A percentile compares a stretch with the other conserved stretches of the same genome.
Evolutionary conservation across 108 stramenopile species (phyloP).

Genomic region (Pseudonitzschia delicatissima): DNA sequence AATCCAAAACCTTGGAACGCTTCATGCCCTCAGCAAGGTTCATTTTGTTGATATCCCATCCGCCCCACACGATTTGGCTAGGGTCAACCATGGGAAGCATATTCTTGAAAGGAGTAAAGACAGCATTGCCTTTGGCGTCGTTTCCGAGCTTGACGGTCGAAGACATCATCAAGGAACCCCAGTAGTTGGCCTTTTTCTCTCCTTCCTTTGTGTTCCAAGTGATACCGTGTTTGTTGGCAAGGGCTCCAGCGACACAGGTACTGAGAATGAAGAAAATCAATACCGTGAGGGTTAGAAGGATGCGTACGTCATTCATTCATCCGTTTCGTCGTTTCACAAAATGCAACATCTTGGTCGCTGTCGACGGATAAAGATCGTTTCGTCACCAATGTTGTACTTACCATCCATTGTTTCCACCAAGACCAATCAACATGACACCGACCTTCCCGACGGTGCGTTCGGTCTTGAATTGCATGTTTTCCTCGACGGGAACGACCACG

Average conservation of each 20-base stretch:
- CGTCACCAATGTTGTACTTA: conserved; percentile 27
- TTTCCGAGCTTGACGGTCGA: conserved; percentile 93
- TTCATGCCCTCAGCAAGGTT: conserved; percentile 94
- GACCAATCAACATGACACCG: conserved; percentile 96
- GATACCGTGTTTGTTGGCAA: conserved; percentile 90
- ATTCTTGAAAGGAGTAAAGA: conserved; percentile 87
- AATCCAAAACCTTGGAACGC: conserved; percentile 88
- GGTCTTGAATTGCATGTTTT: conserved; percentile 87
- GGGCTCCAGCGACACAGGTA: conserved; percentile 86
- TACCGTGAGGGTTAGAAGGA: too few relatives aligned
- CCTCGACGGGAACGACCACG: conserved; percentile 62
- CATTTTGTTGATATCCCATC: conserved; percentile 94
- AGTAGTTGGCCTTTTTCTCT: conserved; percentile 86
- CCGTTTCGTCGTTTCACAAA: background rate
- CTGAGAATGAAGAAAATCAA: too few relatives aligned
- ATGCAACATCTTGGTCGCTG: background rate
- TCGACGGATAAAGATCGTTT: too few relatives aligned
- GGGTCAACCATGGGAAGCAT: conserved; percentile 95
- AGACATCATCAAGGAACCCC: conserved; percentile 91
- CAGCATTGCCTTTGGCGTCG: conserved; percentile 78
- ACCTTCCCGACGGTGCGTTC: conserved; percentile 88
- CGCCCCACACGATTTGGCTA: conserved; percentile 94
- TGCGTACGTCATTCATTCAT: too few relatives aligned
- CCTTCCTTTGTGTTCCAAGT: conserved; percentile 95
- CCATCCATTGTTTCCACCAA: conserved; percentile 98